Evolutionary conservation across 2,329 filamentous ascomycete genomes (phyloP).

Genomic region (Claviceps africana): DNA sequence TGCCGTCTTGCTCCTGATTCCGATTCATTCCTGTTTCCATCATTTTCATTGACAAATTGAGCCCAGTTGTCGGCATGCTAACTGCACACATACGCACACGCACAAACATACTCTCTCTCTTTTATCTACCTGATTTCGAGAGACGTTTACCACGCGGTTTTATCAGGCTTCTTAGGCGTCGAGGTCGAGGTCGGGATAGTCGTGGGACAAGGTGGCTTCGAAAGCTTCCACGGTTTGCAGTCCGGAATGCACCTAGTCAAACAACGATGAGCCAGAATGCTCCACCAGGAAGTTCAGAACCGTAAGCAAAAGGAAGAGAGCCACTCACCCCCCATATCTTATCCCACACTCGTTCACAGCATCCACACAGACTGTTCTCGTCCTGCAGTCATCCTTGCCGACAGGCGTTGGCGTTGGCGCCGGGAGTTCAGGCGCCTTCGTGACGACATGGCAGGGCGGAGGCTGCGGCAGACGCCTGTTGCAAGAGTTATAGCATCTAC

Average conservation of each 20-base stretch:
- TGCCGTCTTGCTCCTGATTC: not conserved
- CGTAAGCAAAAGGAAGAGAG: no score
- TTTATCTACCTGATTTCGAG: not conserved
- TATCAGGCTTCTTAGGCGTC: not conserved
- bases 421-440: not conserved
- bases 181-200: no score
- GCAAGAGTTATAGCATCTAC: not conserved
- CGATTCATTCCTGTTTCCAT: not conserved
- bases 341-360: slow-evolving; percentile 13
- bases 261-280: not conserved
- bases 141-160: not conserved
- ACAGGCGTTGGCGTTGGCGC: not conserved
- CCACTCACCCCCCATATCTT: slow-evolving; percentile 11
- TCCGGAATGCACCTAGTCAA: slow-evolving; percentile 11
- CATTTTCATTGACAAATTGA: not conserved
- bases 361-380: slow-evolving; percentile 14
- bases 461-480: not conserved
- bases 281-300: no score
- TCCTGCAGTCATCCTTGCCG: slow-evolving; percentile 10
- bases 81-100: no score
- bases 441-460: not conserved
- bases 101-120: no score
- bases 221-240: slow-evolving; percentile 10
- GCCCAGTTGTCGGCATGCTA: not conserved
- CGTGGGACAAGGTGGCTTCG: slow-evolving; percentile 9